Evolutionary conservation across 1,284 basidiomycete genomes (phyloP), one percentile per base, ranked within the genome.

Genomic region (Vanrija sp.): DNA sequence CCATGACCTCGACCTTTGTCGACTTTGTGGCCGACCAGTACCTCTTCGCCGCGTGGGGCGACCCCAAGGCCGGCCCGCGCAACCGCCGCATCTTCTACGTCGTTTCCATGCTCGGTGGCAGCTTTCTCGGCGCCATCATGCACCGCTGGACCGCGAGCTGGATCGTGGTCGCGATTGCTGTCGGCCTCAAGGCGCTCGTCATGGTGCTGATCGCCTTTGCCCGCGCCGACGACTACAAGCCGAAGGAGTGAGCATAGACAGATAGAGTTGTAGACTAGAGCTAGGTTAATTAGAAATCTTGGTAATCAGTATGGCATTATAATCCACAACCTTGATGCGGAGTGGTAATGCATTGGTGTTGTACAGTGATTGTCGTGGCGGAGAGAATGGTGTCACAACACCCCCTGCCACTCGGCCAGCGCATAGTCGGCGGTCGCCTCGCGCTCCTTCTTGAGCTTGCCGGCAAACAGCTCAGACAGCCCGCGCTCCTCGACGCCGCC

Each of bases 1-100:
- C 72, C 10, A 72, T 73, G 54, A 75, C 74, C 1, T 68, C 65
- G 2, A 64, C 68, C 3, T 71, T 73, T 49, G 72, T 76, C 51
- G 75, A 77, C 50, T 64, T 77, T 23, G 63, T 75, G 16, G 58
- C 70, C 3, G 74, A 75, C 54, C 64, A 65, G 43, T 62, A 72
- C 38, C 58, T 77, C 16, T 75, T 74, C 44, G 51, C 55, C 1
- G 43, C 57, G 1, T 65, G 65, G 40, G 49, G 38, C 16, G 52
- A 69, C 43, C 52, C 64, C 6, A 59, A 67, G 23, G 67, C 67
- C 0, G 57, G 58, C 3, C 57, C 64, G 8, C 62, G 75, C 48
- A 77, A 77, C 53, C 49, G 72, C 39, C 48, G 73, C 38, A 38
- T 70, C 15, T 49, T 54, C 21, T 75, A 75, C 56, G 62, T 75